Evolutionary conservation across 31 red algal species (phyloP).

Genomic region (Odonthalia washingtoniensis): DNA sequence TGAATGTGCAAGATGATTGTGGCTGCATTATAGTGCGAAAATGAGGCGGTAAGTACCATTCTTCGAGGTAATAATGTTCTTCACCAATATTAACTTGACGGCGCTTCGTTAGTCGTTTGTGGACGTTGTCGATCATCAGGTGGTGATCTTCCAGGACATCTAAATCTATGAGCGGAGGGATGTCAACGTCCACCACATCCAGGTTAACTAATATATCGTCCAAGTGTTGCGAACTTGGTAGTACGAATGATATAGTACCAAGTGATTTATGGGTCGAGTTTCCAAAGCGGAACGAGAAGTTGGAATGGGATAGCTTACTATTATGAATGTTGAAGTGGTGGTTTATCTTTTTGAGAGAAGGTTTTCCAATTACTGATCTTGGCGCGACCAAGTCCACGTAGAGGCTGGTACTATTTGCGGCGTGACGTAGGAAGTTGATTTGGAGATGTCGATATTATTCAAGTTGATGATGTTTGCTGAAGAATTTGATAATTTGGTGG

Average conservation of each 20-base stretch:
- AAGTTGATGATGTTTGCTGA: too few relatives aligned
- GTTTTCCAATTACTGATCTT: neutral
- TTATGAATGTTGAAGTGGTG: neutral
- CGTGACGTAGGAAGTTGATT: too few relatives aligned
- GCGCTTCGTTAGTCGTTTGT: neutral
- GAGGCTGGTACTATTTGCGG: too few relatives aligned
- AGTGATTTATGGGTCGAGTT: neutral
- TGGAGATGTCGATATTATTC: too few relatives aligned
- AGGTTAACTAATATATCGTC: neutral
- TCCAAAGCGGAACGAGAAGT: neutral
- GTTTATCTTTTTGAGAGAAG: neutral
- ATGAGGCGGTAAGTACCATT: neutral
- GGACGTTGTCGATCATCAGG: neutral
- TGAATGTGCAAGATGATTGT: neutral
- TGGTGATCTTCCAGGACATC: slow-evolving; percentile 13
- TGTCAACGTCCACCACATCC: slow-evolving; percentile 21
- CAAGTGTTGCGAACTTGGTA: neutral
- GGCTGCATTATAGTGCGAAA: neutral
- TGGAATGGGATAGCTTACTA: neutral
- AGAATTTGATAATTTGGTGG: too few relatives aligned
- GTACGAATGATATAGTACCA: neutral
- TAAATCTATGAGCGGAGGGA: slow-evolving; percentile 12
- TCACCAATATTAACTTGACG: neutral
- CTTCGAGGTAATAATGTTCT: neutral
- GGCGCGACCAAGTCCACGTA: neutral